Conservation (phyloP, 352 stramenopile species). For the Globisporangium orthogonon region DNA sequence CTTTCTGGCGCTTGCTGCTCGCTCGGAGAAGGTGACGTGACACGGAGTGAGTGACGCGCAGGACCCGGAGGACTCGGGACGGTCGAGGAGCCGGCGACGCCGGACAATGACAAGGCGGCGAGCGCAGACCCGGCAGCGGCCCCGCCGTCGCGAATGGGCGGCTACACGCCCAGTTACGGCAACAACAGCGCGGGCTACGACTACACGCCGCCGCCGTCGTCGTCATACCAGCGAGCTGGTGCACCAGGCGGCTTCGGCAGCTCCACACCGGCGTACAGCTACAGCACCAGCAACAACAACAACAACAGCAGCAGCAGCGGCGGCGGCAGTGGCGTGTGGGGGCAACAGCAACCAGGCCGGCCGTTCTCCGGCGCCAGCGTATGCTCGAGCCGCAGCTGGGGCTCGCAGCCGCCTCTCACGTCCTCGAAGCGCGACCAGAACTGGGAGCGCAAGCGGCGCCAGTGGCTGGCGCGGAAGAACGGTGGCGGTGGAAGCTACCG, state of each 20-base stretch:
- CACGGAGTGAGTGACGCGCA: not conserved
- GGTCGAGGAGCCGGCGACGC: constrained; percentile 15
- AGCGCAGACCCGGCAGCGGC: not conserved
- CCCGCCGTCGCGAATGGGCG: constrained; percentile 2
- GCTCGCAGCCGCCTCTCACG: constrained; percentile 56
- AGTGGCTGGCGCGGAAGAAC: constrained; percentile 60
- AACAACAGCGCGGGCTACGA: constrained; percentile 8
- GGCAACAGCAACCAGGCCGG: constrained; percentile 6
- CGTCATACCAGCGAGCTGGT: not conserved
- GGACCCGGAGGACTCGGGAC: constrained; percentile 45
- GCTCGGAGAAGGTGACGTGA: not conserved
- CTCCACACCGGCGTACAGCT: not conserved
- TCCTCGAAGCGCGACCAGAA: constrained; percentile 77
- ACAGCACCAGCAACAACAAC: not conserved
- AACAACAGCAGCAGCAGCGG: constrained; percentile 20
- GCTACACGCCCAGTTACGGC: constrained; percentile 2
- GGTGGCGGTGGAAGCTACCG: constrained; percentile 12
- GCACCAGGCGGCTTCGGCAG: not conserved
- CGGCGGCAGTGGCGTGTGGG: not conserved
- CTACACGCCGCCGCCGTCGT: constrained; percentile 3
- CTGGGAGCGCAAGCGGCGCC: constrained; percentile 70
- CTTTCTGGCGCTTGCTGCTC: not conserved
- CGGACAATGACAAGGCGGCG: constrained; percentile 1
- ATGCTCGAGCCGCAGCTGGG: constrained; percentile 16
- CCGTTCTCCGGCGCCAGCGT: constrained; percentile 8